Conservation (phyloP, 1,139 yeast species). For the Candida glucosophila region DNA sequence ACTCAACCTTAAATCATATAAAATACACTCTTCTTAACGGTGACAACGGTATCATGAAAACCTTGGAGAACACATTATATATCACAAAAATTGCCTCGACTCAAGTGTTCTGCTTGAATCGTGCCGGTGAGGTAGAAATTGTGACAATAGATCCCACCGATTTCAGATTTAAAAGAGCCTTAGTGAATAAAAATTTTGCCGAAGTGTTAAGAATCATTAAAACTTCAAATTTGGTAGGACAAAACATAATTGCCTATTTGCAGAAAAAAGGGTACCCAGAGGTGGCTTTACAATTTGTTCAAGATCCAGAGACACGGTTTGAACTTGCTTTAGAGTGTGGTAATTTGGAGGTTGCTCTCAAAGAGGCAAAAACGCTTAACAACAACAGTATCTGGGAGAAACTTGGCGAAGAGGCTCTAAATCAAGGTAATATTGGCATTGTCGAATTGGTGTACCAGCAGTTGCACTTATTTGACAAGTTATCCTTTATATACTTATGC, state of each 20-base stretch:
- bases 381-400: slow-evolving; percentile 68
- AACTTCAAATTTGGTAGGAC: slow-evolving; percentile 89
- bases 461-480: slow-evolving; percentile 75
- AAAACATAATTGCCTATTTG: slow-evolving; percentile 88
- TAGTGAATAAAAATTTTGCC: slow-evolving; percentile 80
- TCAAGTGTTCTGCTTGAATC: slow-evolving; percentile 70
- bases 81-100: slow-evolving; percentile 65
- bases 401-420: slow-evolving; percentile 77
- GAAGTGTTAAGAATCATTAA: slow-evolving; percentile 89
- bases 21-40: slow-evolving; percentile 91
- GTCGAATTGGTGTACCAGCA: slow-evolving; percentile 89
- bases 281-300: slow-evolving; percentile 88
- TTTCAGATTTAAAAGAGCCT: slow-evolving; percentile 89
- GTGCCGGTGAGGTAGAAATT: slow-evolving; percentile 78
- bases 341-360: slow-evolving; percentile 77
- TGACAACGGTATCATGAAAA: slow-evolving; percentile 88
- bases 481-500: slow-evolving; percentile 77
- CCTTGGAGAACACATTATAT: slow-evolving; percentile 86
- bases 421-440: slow-evolving; percentile 80
- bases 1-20: slow-evolving; percentile 91
- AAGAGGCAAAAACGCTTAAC: slow-evolving; percentile 76
- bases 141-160: slow-evolving; percentile 90
- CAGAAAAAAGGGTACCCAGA: slow-evolving; percentile 96
- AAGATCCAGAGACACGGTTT: slow-evolving; percentile 92
- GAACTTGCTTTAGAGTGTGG: slow-evolving; percentile 94